Percentiles rank a stretch among this genome's conserved stretches.
Conservation (phyloP, 805 yeast species). For the Nakazawaea peltata region DNA sequence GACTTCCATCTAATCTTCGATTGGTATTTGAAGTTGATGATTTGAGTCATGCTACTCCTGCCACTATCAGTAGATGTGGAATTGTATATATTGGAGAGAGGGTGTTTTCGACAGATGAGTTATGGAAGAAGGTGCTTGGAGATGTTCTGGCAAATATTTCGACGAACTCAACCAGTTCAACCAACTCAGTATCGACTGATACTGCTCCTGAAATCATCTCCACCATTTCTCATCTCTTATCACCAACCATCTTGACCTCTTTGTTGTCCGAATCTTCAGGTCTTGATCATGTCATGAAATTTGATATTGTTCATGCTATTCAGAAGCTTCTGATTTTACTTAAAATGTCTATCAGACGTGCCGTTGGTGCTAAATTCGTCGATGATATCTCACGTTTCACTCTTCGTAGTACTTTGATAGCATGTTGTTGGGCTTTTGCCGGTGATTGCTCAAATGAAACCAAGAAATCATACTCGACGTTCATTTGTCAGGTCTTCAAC, state of each 20-base stretch:
- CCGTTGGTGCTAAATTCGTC: constrained; percentile 13
- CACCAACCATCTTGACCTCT: constrained; percentile 10
- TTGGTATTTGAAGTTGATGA: constrained; percentile 72
- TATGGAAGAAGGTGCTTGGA: constrained; percentile 9
- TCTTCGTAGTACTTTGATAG: constrained; percentile 24
- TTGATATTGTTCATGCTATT: constrained; percentile 26
- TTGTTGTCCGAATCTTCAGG: constrained; percentile 20
- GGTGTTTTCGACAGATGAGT: constrained; percentile 10
- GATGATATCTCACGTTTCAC: constrained; percentile 24
- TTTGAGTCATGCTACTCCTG: constrained; percentile 68
- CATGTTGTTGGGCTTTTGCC: constrained; percentile 55
- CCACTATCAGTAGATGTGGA: constrained; percentile 90
- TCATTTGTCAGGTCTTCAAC: constrained; percentile 17
- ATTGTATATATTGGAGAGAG: constrained; percentile 67
- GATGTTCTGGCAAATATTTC: constrained; percentile 12
- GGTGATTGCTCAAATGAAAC: constrained; percentile 43
- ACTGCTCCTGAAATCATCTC: background rate
- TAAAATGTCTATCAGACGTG: constrained; percentile 23
- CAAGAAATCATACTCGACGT: constrained; percentile 22
- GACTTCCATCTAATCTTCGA: constrained; percentile 54
- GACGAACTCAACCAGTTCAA: constrained; percentile 1
- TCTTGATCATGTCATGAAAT: constrained; percentile 46
- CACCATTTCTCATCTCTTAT: background rate
- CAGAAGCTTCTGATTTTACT: constrained; percentile 32
- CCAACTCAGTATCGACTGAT: background rate